Base-by-base conservation (phyloP, 2,329 filamentous ascomycete genomes). In the Fusarium robinianum region DNA sequence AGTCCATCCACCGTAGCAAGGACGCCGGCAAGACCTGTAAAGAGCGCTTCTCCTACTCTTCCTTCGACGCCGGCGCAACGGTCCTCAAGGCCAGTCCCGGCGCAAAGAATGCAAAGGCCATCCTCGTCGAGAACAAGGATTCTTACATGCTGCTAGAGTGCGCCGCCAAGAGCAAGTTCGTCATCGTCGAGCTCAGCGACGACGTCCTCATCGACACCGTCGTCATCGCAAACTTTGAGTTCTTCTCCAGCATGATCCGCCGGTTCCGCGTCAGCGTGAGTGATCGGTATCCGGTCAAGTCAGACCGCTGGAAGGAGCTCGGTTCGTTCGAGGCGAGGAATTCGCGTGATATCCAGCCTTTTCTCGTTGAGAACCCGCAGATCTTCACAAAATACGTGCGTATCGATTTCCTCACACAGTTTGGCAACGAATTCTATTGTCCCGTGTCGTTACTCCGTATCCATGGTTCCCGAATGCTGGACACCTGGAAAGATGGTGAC, bases 21-120 rank as follows among this genome's bases (percentile, higher is more conserved):
- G 91, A 97, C 67, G 94, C 94, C 4, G 94, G 94, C 6, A 96
- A 89, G 67, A 99, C 94, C 0, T 96, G 92, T 78, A 97, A 97
- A 69, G 94, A 97, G 69, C 80, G 94, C 30, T 96, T 96, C 69
- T 97, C 95, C 41, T 99, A 95, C 70, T 90, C 94, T 6, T 97
- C 92, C 1, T 97, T 97, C 63, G 94, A 99, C 67, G 95, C 90
- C 49, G 94, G 94, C 8, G 94, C 94, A 9, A 96, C 90, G 1
- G 83, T 97, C 18, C 76, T 96, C 50, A 97, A 97, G 72, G 89
- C 89, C 3, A 95, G 95, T 62, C 76, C 81, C 4, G 85, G 91
- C 51, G 87, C 88, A 41, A 95, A 94, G 67, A 95, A 94, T 51
- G 79, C 90, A 11, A 95, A 90, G 46, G 85, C 91, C 10, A 86